These are phyloP conservation scores for Chlamydomonas urium DNA, from an alignment of 139 green algal species.

Conservation along the genomic window DNA sequence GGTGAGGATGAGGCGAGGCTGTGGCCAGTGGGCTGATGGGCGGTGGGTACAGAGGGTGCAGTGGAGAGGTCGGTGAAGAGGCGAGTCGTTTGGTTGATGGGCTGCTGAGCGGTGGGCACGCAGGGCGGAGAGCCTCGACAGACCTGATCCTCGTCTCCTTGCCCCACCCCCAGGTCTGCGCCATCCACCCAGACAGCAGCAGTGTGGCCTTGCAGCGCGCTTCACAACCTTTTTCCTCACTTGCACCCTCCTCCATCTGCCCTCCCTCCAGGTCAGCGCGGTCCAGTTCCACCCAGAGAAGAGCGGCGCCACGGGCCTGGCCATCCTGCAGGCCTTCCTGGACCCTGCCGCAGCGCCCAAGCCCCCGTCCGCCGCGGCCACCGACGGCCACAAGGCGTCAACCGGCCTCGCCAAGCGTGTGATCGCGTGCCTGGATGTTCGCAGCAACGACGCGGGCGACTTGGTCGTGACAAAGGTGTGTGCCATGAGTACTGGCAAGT, in stretches of 20 bases:
- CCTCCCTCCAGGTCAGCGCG: constrained; percentile 32
- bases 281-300: constrained; percentile 99
- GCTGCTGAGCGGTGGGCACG: background rate
- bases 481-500: no score
- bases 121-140: background rate
- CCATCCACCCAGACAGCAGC: background rate
- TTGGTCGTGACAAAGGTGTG: constrained; percentile 92
- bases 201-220: no score
- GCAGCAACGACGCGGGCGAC: constrained; percentile 91
- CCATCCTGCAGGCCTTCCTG: constrained; percentile 76
- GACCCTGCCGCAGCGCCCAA: constrained; percentile 31
- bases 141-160: background rate
- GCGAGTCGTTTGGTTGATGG: background rate
- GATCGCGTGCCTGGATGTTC: constrained; percentile 97
- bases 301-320: constrained; percentile 72
- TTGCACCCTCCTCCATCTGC: background rate
- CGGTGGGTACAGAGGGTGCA: background rate
- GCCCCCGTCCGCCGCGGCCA: background rate
- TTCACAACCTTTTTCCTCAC: background rate
- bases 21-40: background rate
- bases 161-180: background rate
- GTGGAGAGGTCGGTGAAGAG: background rate
- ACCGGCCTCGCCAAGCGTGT: constrained; percentile 85
- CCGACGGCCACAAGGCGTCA: no score
- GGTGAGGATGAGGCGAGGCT: background rate